A percentile compares a stretch with the other conserved stretches of the same genome.
These are phyloP conservation scores for Piloderma croceum DNA, from an alignment of 768 basidiomycete species.

Conservation along the genomic window DNA sequence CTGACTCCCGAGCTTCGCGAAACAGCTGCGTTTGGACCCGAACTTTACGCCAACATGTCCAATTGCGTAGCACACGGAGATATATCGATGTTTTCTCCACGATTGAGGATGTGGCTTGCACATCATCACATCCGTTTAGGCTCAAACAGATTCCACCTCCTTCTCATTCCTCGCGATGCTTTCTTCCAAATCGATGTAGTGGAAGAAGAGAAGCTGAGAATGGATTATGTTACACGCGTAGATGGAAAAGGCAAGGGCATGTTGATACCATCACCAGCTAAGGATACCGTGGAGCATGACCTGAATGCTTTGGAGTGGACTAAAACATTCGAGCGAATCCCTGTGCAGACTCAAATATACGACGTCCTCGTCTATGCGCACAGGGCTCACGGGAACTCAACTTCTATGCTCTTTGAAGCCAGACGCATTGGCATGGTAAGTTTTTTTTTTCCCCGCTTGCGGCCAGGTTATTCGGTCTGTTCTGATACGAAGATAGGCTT, in stretches of 20 bases:
- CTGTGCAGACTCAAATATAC: constrained; percentile 62
- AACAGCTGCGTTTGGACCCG: constrained; percentile 51
- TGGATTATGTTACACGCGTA: constrained; percentile 39
- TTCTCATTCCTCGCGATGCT: constrained; percentile 56
- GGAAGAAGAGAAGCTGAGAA: constrained; percentile 46
- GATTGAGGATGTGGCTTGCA: constrained; percentile 46
- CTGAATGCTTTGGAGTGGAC: constrained; percentile 26
- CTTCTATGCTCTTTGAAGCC: constrained; percentile 51
- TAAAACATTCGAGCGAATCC: constrained; percentile 52
- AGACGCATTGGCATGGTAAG: constrained; percentile 57
- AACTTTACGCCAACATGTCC: constrained; percentile 48
- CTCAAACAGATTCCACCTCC: constrained; percentile 50
- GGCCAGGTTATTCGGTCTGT: neutral
- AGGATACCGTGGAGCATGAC: constrained; percentile 13
- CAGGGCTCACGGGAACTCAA: constrained; percentile 48
- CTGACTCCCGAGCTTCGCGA: constrained; percentile 54
- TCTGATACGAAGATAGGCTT: constrained; percentile 38
- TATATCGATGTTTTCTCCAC: constrained; percentile 30
- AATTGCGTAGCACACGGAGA: constrained; percentile 37
- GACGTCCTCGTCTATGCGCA: constrained; percentile 66
- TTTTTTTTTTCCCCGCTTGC: constrained; percentile 7
- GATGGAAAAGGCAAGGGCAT: constrained; percentile 26
- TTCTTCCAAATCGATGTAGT: constrained; percentile 45
- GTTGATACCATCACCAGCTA: constrained; percentile 1
- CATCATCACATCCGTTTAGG: constrained; percentile 60